Evolutionary conservation across 805 yeast species (phyloP).

Genomic region (Yamadazyma nakazawae): DNA sequence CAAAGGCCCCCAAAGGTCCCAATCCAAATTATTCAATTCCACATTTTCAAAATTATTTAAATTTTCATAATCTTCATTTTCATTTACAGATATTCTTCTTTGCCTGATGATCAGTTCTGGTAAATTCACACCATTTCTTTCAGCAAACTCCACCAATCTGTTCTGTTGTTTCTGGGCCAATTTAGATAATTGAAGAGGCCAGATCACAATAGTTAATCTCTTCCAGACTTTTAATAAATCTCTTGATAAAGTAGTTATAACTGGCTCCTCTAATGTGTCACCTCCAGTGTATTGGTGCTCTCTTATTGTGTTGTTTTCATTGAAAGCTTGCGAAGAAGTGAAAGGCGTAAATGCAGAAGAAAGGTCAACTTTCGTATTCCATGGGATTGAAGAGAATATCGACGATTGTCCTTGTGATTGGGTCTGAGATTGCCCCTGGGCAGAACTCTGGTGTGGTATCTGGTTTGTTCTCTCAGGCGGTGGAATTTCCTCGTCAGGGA

Average conservation of each 20-base stretch:
- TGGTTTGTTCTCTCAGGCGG: neutral
- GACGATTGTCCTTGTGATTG: neutral
- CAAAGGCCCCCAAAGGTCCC: constrained; percentile 74
- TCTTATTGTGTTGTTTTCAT: constrained; percentile 23
- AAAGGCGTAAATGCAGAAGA: constrained; percentile 36
- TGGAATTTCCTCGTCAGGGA: constrained; percentile 30
- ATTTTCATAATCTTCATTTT: constrained; percentile 26
- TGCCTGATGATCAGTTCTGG: constrained; percentile 31
- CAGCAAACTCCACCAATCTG: constrained; percentile 33
- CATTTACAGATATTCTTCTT: constrained; percentile 27
- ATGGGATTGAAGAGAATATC: constrained; percentile 7
- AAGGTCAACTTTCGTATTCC: constrained; percentile 24
- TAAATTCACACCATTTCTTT: constrained; percentile 31
- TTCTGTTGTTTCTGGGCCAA: constrained; percentile 35
- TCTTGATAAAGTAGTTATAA: constrained; percentile 47
- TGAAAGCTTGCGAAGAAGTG: constrained; percentile 17
- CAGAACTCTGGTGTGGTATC: neutral
- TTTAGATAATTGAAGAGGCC: constrained; percentile 41
- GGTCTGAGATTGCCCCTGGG: neutral
- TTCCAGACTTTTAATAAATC: constrained; percentile 36
- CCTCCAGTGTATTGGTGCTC: constrained; percentile 64
- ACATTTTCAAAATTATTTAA: constrained; percentile 23
- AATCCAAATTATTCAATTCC: constrained; percentile 37
- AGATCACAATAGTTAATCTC: constrained; percentile 37
- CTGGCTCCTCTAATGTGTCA: constrained; percentile 72